A percentile compares a stretch with the other conserved stretches of the same genome.
These are phyloP conservation scores for Trapa bicornis DNA, from an alignment of 345 rosid genomes.

Conservation along the genomic window DNA sequence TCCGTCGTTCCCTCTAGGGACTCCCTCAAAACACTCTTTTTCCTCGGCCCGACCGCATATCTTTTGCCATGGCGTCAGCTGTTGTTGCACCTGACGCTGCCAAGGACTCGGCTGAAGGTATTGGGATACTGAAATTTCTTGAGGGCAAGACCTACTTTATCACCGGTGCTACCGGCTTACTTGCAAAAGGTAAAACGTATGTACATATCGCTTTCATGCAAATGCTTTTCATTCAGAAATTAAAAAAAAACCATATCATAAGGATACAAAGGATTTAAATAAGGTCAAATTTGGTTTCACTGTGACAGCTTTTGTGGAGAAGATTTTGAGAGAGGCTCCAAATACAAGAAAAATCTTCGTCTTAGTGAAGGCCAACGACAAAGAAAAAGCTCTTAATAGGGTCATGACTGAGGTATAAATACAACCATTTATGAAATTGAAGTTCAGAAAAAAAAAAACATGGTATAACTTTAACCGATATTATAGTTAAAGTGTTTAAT, in stretches of 20 bases:
- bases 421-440: background rate
- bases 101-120: background rate
- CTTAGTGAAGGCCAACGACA: slow-evolving; percentile 9
- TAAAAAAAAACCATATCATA: background rate
- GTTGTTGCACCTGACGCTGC: no score
- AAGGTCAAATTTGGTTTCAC: background rate
- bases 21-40: no score
- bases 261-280: background rate
- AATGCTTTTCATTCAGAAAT: background rate
- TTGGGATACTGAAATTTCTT: slow-evolving; percentile 5
- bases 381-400: slow-evolving; percentile 5
- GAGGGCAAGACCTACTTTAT: slow-evolving; percentile 3
- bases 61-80: no score
- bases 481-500: no score
- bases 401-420: slow-evolving; percentile 6
- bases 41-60: no score
- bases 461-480: no score
- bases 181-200: slow-evolving; percentile 1
- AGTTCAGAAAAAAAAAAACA: no score
- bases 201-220: background rate
- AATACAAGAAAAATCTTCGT: background rate
- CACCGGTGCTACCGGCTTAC: background rate
- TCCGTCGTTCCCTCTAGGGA: no score
- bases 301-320: slow-evolving; percentile 9
- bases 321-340: slow-evolving; percentile 7